Conservation (phyloP, 2,329 filamentous ascomycete species). For the Monilinia fructicola region DNA sequence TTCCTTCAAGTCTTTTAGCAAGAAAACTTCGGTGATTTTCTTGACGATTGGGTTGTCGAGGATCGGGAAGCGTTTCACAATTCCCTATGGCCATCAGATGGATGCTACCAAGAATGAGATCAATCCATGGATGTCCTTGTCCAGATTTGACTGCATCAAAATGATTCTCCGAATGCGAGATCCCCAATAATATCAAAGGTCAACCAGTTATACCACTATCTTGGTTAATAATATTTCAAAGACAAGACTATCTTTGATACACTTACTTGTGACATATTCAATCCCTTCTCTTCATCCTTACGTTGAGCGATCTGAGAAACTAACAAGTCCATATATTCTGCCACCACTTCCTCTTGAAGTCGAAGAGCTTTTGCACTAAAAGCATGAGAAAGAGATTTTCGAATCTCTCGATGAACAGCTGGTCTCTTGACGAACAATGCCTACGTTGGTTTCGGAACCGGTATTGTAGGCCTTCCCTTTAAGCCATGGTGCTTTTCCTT, state of each 20-base stretch:
- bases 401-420: slow-evolving; percentile 23
- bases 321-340: slow-evolving; percentile 23
- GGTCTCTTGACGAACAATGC: slow-evolving; percentile 24
- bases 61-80: slow-evolving; percentile 8
- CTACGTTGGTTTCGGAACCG: background rate
- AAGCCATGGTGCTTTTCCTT: background rate
- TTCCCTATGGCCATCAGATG: slow-evolving; percentile 14
- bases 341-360: slow-evolving; percentile 38
- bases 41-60: slow-evolving; percentile 4
- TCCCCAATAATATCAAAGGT: slow-evolving; percentile 31
- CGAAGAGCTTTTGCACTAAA: slow-evolving; percentile 39
- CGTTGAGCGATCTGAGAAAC: slow-evolving; percentile 8
- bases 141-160: slow-evolving; percentile 25
- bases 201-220: slow-evolving; percentile 28
- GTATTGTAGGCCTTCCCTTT: slow-evolving; percentile 3
- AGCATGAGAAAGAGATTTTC: slow-evolving; percentile 33
- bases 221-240: slow-evolving; percentile 7
- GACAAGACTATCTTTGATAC: background rate
- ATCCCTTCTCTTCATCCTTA: slow-evolving; percentile 6
- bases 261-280: slow-evolving; percentile 18
- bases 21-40: background rate
- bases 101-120: slow-evolving; percentile 9
- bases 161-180: slow-evolving; percentile 29
- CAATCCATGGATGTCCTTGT: slow-evolving; percentile 20
- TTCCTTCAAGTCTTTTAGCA: slow-evolving; percentile 5